phyloP scores from a whole-genome alignment of 2,329 filamentous ascomycete species.

The Trichoderma semiorbis region DNA sequence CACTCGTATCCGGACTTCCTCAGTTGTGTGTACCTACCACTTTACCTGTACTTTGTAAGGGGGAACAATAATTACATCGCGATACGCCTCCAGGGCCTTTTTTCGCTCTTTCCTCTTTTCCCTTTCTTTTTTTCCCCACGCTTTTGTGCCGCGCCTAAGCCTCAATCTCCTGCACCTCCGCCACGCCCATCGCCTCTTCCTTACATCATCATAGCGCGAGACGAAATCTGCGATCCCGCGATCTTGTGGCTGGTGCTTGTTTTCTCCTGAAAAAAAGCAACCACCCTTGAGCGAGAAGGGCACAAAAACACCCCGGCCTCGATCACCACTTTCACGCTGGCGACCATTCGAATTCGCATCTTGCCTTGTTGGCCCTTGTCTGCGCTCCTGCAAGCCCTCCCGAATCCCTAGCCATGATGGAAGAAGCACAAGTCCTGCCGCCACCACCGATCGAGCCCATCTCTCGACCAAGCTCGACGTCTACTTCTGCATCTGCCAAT shows the following conservation, averaged over 20 bases:
- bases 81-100: constrained; percentile 3
- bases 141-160: constrained; percentile 2
- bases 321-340: constrained; percentile 11
- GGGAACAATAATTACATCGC: constrained; percentile 16
- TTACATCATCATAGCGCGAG: constrained; percentile 14
- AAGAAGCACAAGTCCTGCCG: constrained; percentile 42
- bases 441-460: constrained; percentile 44
- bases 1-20: constrained; percentile 15
- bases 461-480: constrained; percentile 49
- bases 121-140: constrained; percentile 5
- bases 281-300: not conserved
- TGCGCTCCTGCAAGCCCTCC: constrained; percentile 17
- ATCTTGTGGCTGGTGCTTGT: constrained; percentile 12
- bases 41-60: not conserved
- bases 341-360: constrained; percentile 4
- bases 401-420: constrained; percentile 36
- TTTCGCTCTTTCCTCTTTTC: not conserved
- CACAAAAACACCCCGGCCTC: not conserved
- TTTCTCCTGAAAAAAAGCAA: constrained; percentile 11
- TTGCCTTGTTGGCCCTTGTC: constrained; percentile 6
- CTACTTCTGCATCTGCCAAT: constrained; percentile 42
- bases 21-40: not conserved
- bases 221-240: constrained; percentile 16
- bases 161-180: not conserved
- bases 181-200: constrained; percentile 10